Evolutionary conservation across 257 asterid genomes (phyloP).

Genomic region (Gardenia jasminoides): DNA sequence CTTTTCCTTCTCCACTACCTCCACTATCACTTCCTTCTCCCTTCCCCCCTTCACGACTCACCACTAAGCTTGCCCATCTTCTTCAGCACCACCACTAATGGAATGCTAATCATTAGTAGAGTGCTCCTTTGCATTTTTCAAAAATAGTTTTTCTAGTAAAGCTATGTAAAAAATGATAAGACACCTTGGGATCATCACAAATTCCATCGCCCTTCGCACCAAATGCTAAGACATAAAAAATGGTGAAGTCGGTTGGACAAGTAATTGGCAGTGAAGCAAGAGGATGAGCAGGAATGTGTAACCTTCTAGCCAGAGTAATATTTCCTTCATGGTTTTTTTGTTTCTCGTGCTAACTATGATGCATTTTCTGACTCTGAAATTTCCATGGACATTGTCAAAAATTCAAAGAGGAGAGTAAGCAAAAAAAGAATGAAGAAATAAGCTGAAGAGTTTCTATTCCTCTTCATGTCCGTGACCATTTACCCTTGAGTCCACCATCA

Average conservation of each 20-base stretch:
- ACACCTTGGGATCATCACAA: slow-evolving; percentile 70
- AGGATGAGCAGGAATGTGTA: slow-evolving; percentile 1
- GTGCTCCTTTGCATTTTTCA: too few species aligned
- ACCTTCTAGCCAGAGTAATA: background rate
- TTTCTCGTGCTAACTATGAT: slow-evolving; percentile 31
- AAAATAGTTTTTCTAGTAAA: too few species aligned
- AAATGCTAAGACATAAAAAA: slow-evolving; percentile 50
- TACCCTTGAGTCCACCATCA: too few species aligned
- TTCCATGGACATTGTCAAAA: slow-evolving; percentile 34
- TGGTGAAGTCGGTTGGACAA: slow-evolving; percentile 15
- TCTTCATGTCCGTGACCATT: slow-evolving; percentile 29
- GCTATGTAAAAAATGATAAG: too few species aligned
- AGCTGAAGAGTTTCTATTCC: slow-evolving; percentile 25
- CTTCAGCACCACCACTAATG: too few species aligned
- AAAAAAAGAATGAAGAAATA: slow-evolving; percentile 28
- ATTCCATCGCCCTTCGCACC: slow-evolving; percentile 75
- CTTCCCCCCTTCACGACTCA: too few species aligned
- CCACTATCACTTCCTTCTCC: too few species aligned
- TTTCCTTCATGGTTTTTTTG: slow-evolving; percentile 25
- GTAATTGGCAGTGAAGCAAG: slow-evolving; percentile 6
- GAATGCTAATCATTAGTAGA: too few species aligned
- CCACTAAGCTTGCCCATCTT: too few species aligned
- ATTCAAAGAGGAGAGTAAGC: slow-evolving; percentile 24
- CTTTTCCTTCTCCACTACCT: too few species aligned
- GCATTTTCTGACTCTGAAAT: slow-evolving; percentile 27